These are phyloP conservation scores for Salix dunnii DNA, from an alignment of 345 rosid genomes.

Conservation along the genomic window DNA sequence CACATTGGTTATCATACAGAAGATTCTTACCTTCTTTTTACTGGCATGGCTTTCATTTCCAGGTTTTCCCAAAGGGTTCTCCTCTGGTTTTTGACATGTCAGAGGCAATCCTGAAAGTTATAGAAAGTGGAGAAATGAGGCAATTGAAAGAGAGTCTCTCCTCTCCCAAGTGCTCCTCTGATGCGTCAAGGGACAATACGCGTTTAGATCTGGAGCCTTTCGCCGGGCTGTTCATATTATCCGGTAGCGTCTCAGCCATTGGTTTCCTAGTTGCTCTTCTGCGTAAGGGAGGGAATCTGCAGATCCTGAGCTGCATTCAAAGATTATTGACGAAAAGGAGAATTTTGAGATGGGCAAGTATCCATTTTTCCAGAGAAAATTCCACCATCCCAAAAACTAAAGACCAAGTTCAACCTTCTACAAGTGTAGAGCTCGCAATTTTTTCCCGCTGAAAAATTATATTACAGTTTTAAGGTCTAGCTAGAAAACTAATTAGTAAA, in stretches of 20 bases:
- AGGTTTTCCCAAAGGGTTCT: slow-evolving; percentile 31
- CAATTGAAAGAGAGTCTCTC: not conserved
- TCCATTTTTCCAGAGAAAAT: not conserved
- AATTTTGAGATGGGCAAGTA: slow-evolving; percentile 2
- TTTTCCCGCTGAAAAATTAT: not conserved
- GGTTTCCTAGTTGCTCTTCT: slow-evolving; percentile 9
- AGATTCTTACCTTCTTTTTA: not conserved
- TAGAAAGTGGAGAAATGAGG: slow-evolving; percentile 23
- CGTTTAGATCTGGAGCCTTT: slow-evolving; percentile 18
- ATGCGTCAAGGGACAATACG: not conserved
- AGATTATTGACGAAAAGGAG: not conserved
- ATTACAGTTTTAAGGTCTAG: not conserved
- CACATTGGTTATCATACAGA: not conserved
- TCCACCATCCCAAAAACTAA: not conserved
- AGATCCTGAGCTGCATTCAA: not conserved
- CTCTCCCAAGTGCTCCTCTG: slow-evolving; percentile 19
- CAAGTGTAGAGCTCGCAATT: not conserved
- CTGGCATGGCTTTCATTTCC: not conserved
- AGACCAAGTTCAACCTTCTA: not conserved
- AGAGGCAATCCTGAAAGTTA: slow-evolving; percentile 20
- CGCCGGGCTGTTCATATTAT: slow-evolving; percentile 13
- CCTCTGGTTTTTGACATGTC: slow-evolving; percentile 24
- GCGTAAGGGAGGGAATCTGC: not conserved
- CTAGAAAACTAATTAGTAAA: not conserved
- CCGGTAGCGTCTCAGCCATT: slow-evolving; percentile 16